Evolutionary conservation across 2,329 filamentous ascomycete species (phyloP).

Genomic region (Scedosporium boydii): DNA sequence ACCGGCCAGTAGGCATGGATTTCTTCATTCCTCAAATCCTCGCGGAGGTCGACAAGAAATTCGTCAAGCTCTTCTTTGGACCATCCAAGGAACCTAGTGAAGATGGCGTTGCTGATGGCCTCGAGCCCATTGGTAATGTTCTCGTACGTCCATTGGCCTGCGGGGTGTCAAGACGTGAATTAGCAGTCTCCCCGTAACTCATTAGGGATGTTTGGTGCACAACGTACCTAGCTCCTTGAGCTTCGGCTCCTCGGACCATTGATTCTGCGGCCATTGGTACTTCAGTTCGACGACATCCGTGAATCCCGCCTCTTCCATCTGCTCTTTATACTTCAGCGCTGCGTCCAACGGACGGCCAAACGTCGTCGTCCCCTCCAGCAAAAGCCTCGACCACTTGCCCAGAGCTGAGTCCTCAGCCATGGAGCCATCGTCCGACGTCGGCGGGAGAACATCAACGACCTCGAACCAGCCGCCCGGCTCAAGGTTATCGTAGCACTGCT

Average conservation of each 20-base stretch:
- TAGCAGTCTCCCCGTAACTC: no score
- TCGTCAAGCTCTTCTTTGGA: slow-evolving; percentile 17
- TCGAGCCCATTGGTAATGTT: slow-evolving; percentile 16
- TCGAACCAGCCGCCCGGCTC: slow-evolving; percentile 22
- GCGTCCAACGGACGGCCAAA: slow-evolving; percentile 25
- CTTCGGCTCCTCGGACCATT: background rate
- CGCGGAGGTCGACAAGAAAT: slow-evolving; percentile 17
- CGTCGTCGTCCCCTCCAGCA: slow-evolving; percentile 6
- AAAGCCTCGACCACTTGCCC: background rate
- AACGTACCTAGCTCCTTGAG: background rate
- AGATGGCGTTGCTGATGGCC: slow-evolving; percentile 20
- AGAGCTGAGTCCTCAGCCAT: background rate
- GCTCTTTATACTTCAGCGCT: slow-evolving; percentile 18
- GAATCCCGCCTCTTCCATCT: background rate
- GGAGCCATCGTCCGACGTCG: background rate
- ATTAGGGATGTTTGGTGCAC: background rate
- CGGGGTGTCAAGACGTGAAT: background rate
- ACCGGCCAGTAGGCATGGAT: slow-evolving; percentile 22
- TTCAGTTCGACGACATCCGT: background rate
- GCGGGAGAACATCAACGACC: background rate
- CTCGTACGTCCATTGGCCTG: slow-evolving; percentile 13
- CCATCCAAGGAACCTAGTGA: slow-evolving; percentile 22
- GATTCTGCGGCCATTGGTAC: background rate
- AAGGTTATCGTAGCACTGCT: slow-evolving; percentile 12
- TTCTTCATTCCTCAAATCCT: slow-evolving; percentile 17